phyloP scores from a whole-genome alignment of 2,329 filamentous ascomycete species.

The Ophiostoma tasmaniense region DNA sequence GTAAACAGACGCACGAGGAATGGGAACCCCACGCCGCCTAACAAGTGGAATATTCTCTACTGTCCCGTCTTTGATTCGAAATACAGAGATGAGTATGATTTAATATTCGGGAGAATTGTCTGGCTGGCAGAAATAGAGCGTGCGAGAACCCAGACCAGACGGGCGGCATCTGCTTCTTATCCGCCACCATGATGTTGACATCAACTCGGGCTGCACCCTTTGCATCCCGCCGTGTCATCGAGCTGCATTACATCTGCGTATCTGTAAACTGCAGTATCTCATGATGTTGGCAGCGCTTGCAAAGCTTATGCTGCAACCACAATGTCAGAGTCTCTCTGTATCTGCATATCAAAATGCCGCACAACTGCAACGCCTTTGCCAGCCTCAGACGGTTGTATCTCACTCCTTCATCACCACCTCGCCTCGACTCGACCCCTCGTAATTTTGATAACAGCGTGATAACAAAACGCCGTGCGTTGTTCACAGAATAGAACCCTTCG shows the following conservation, averaged over 20 bases:
- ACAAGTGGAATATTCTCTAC: not conserved
- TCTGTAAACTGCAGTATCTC: not conserved
- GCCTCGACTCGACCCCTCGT: not conserved
- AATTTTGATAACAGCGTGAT: not conserved
- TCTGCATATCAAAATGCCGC: not conserved
- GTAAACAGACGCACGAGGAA: not conserved
- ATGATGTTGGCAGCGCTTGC: not conserved
- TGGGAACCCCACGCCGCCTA: constrained; percentile 14
- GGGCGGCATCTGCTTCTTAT: not conserved
- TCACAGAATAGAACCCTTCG: not conserved
- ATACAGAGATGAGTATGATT: not conserved
- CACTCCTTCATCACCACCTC: not conserved
- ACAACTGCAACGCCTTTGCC: not conserved
- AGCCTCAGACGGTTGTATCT: not conserved
- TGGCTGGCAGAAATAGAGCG: not conserved
- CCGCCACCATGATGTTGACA: not conserved
- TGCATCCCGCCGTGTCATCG: not conserved
- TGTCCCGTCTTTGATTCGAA: not conserved
- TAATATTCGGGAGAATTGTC: not conserved
- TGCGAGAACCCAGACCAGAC: not conserved
- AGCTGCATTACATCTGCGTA: not conserved
- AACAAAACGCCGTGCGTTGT: not conserved
- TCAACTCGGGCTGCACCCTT: not conserved
- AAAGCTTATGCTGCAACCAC: not conserved
- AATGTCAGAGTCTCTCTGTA: not conserved